phyloP scores from a whole-genome alignment of 2,329 filamentous ascomycete genomes.

The Xylariales sp. region DNA sequence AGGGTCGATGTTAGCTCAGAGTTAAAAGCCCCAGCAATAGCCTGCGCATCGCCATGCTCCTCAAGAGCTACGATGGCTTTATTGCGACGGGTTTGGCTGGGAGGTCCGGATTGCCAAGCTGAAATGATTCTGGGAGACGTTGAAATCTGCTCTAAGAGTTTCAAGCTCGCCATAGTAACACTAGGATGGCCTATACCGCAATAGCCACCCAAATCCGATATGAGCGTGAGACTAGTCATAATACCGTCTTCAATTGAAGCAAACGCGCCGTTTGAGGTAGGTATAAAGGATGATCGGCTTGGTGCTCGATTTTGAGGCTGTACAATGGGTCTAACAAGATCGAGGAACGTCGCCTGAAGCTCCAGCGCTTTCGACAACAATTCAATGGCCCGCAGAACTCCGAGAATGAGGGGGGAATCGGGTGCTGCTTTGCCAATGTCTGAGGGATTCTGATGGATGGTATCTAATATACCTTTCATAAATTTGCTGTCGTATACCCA shows the following conservation, averaged over 20 bases:
- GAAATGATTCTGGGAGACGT: constrained; percentile 84
- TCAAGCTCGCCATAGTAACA: constrained; percentile 82
- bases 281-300: constrained; percentile 48
- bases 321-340: constrained; percentile 84
- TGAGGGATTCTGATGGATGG: constrained; percentile 79
- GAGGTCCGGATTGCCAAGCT: constrained; percentile 71
- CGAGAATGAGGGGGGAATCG: constrained; percentile 83
- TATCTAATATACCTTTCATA: constrained; percentile 79
- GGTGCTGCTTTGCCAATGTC: constrained; percentile 78
- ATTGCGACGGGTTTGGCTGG: constrained; percentile 75
- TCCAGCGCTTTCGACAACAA: constrained; percentile 86
- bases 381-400: constrained; percentile 82
- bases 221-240: constrained; percentile 79
- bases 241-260: constrained; percentile 94
- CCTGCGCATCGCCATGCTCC: constrained; percentile 80
- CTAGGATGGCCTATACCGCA: constrained; percentile 86
- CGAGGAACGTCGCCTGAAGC: constrained; percentile 89
- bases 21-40: constrained; percentile 80
- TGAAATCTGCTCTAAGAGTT: constrained; percentile 86
- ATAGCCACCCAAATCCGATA: constrained; percentile 87
- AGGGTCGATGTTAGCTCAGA: constrained; percentile 74
- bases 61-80: constrained; percentile 91
- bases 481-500: constrained; percentile 97
- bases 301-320: constrained; percentile 68
- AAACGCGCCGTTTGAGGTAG: constrained; percentile 74